Conservation (phyloP, 2,329 filamentous ascomycete genomes). For the Aureobasidium pullulans region DNA sequence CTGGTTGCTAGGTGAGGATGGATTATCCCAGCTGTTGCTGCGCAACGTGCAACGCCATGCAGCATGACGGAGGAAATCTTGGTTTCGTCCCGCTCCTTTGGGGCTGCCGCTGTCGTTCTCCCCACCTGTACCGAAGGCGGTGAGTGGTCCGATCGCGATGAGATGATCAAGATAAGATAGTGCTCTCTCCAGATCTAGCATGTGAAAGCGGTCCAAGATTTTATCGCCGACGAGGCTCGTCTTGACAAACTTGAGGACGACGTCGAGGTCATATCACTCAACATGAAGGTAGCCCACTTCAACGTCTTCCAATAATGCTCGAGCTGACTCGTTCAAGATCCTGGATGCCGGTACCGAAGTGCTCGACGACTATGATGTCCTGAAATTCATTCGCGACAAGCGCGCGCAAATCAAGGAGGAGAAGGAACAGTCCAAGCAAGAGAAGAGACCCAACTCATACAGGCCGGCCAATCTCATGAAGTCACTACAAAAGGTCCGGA, state of each 20-base stretch:
- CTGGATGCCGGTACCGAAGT: slow-evolving; percentile 29
- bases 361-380: slow-evolving; percentile 29
- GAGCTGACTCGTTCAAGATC: slow-evolving; percentile 18
- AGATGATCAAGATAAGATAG: slow-evolving; percentile 1
- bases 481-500: slow-evolving; percentile 13
- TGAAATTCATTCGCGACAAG: slow-evolving; percentile 26
- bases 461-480: slow-evolving; percentile 23
- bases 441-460: slow-evolving; percentile 14
- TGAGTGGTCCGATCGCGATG: not conserved
- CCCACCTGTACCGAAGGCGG: not conserved
- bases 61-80: slow-evolving; percentile 5
- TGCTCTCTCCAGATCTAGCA: not conserved
- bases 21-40: not conserved
- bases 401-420: slow-evolving; percentile 25
- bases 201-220: slow-evolving; percentile 7
- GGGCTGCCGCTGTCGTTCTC: not conserved
- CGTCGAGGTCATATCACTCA: not conserved
- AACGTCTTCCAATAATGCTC: accelerated
- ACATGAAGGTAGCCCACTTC: not conserved
- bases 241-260: not conserved
- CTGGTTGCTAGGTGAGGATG: slow-evolving; percentile 10
- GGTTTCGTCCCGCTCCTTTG: slow-evolving; percentile 2
- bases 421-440: slow-evolving; percentile 24
- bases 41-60: slow-evolving; percentile 6
- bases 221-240: not conserved